A percentile compares a stretch with the other conserved stretches of the same genome.
Conservation (phyloP, 169 alveolate species). For the Toxoplasma gondii region DNA sequence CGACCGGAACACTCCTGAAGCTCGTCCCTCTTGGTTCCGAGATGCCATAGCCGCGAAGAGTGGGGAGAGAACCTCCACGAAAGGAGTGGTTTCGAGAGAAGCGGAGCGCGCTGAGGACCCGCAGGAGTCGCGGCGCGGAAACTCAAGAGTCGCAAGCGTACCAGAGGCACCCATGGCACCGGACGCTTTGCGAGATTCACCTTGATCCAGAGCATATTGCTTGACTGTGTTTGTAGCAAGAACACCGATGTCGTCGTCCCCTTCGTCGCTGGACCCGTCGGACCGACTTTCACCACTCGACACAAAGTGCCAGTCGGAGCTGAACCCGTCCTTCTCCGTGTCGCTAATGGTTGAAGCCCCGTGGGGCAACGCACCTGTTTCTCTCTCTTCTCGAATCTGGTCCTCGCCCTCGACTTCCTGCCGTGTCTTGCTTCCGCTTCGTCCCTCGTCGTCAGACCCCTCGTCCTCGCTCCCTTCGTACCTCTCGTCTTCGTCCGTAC, state of each 20-base stretch:
- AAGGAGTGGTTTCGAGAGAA: not conserved
- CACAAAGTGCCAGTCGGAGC: not conserved
- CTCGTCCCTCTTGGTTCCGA: not conserved
- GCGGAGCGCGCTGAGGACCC: not conserved
- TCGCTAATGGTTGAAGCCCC: not conserved
- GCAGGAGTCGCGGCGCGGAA: not conserved
- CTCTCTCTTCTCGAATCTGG: not conserved
- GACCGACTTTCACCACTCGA: not conserved
- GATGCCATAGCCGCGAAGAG: not conserved
- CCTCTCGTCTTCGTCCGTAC: not conserved
- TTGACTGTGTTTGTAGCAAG: not conserved
- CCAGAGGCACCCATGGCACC: not conserved
- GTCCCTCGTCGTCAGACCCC: not conserved
- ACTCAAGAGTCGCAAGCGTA: not conserved
- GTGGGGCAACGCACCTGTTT: not conserved
- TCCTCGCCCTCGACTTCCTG: not conserved
- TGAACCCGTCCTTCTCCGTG: not conserved
- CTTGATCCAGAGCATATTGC: too few relatives aligned
- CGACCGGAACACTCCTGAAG: not conserved
- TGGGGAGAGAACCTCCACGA: not conserved
- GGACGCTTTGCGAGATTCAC: too few relatives aligned
- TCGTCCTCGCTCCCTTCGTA: not conserved
- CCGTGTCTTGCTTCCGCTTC: not conserved
- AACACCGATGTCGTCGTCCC: not conserved
- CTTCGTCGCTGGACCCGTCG: not conserved